Base-by-base conservation (phyloP, 2,329 filamentous ascomycete genomes). In the Trichoderma hamatum region DNA sequence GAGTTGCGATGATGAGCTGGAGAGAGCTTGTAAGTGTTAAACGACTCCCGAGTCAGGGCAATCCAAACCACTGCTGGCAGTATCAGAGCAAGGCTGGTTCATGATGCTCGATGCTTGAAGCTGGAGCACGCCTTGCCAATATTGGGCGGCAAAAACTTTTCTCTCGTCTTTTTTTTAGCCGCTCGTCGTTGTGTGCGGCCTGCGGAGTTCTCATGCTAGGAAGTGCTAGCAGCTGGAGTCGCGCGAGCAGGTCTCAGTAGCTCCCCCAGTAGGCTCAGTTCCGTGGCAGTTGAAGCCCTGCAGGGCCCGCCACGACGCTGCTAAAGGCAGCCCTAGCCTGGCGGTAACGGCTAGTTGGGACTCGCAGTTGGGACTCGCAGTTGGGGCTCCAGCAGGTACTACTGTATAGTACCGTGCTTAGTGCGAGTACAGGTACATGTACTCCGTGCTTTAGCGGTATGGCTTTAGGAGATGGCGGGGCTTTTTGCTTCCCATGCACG, bases 101-200 rank as follows among this genome's bases (percentile, higher is more conserved):
- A 14, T 66, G 36, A 66, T 58, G 63, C 63, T 36, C 28, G 49
- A 34, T 43, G 39, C 28, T 28, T 21, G 46, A 14, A 49, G 46
- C 60, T 24, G 52, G 32, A 26, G 26, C 16, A 16, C 26, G 28
- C 28, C 19, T 24, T 49, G 46, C n/a, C 46, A 5, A 49, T 21
- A 5, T 56, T 60, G 21, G 63, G 52, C 52, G 63, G 63, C 63
- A 58, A 66, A 66, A 66, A 66, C 52, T 58, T 66, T 66, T 64
- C 24, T 64, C 36, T 39, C 36, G 5, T 39, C 14, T n/a, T 36
- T 16, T 36, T 64, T 64, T 54, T 54, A 49, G 43, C 43, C 43
- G 43, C 21, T 64, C 19, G n/a, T 54, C 30, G 39, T 55, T 64
- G 49, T 64, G 61, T 66, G 63, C 36, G 52, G 52, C 36, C 63